Percentiles rank a stretch among this genome's conserved stretches.
Evolutionary conservation across 106 monocot genomes (phyloP).

Genomic region (Platanthera guangdongensis): DNA sequence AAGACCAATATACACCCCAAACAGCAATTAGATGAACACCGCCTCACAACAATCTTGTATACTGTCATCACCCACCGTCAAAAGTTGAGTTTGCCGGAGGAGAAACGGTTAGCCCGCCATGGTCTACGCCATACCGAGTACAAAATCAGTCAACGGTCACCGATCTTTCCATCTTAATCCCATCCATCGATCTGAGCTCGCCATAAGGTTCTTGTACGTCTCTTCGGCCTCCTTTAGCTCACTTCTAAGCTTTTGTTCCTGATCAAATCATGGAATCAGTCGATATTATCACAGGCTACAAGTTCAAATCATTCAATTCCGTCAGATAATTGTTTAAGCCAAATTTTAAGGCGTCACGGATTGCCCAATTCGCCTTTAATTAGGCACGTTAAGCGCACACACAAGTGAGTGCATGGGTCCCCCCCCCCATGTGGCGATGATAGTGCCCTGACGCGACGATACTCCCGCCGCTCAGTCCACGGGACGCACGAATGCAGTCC

Average conservation of each 20-base stretch:
- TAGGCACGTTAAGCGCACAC: too few species aligned
- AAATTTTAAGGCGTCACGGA: too few species aligned
- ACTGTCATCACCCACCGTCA: not conserved
- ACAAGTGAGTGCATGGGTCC: too few species aligned
- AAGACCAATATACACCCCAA: not conserved
- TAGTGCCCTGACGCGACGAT: too few species aligned
- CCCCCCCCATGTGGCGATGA: too few species aligned
- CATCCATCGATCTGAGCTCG: not conserved
- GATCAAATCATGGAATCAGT: not conserved
- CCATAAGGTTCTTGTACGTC: not conserved
- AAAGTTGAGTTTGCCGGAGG: not conserved
- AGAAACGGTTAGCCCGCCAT: not conserved
- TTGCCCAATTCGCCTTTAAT: too few species aligned
- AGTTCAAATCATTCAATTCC: too few species aligned
- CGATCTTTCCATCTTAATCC: not conserved
- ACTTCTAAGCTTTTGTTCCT: conserved; percentile 2
- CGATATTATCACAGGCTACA: too few species aligned
- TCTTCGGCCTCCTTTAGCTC: not conserved
- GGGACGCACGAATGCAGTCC: too few species aligned
- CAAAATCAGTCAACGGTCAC: not conserved
- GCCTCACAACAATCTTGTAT: not conserved
- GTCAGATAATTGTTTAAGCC: too few species aligned
- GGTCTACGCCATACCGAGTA: not conserved
- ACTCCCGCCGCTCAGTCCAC: too few species aligned
- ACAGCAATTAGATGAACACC: not conserved